These are phyloP conservation scores for Naganishia randhawae DNA, from an alignment of 768 basidiomycete genomes.

Conservation along the genomic window DNA sequence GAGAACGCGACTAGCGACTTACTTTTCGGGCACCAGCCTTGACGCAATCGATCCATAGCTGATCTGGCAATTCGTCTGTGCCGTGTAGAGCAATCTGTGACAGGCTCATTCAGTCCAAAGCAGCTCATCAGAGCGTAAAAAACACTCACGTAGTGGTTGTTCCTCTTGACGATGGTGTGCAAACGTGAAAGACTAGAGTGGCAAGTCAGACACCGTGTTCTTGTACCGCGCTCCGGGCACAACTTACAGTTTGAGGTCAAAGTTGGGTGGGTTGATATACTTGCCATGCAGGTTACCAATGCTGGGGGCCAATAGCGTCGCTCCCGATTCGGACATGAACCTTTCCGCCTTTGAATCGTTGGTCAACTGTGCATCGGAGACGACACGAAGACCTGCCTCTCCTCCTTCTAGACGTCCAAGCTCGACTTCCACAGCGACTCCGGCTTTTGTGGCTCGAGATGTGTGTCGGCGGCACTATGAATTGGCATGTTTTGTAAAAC, in stretches of 20 bases:
- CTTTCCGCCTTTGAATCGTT: slow-evolving; percentile 48
- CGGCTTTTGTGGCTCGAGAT: slow-evolving; percentile 45
- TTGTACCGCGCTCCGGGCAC: neutral
- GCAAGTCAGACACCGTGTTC: neutral
- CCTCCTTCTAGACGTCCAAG: slow-evolving; percentile 50
- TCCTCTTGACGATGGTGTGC: slow-evolving; percentile 18
- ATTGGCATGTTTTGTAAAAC: slow-evolving; percentile 45
- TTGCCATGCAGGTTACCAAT: slow-evolving; percentile 50
- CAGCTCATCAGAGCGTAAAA: neutral
- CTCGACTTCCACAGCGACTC: slow-evolving; percentile 51
- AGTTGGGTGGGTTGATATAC: slow-evolving; percentile 48
- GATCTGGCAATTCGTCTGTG: slow-evolving; percentile 50
- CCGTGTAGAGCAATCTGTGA: slow-evolving; percentile 42
- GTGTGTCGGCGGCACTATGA: slow-evolving; percentile 47
- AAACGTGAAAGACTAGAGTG: neutral
- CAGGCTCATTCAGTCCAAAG: neutral
- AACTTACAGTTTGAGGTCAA: slow-evolving; percentile 42
- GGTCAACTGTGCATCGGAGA: slow-evolving; percentile 49
- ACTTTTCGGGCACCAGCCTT: slow-evolving; percentile 48
- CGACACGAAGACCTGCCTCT: slow-evolving; percentile 46
- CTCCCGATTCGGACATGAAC: slow-evolving; percentile 50
- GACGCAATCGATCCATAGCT: slow-evolving; percentile 45
- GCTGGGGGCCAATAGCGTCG: slow-evolving; percentile 50
- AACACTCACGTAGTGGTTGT: slow-evolving; percentile 23
- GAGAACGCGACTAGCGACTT: neutral